A percentile compares a stretch with the other conserved stretches of the same genome.
phyloP scores from a whole-genome alignment of 768 basidiomycete species.

The Mycena galopus region DNA sequence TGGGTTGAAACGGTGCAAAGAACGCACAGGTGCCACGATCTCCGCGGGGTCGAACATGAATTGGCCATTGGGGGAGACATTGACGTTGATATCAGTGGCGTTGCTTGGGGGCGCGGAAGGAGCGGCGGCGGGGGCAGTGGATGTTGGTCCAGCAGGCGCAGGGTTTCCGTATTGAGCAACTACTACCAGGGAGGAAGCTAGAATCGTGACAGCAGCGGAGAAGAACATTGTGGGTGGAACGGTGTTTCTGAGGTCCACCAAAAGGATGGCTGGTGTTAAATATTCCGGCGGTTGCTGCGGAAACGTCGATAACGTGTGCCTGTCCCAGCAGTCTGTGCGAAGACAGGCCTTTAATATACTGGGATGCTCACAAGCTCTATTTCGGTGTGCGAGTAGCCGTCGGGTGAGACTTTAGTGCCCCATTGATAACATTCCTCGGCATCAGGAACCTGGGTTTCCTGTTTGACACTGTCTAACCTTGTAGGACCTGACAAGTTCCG shows the following conservation, averaged over 20 bases:
- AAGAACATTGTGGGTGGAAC: slow-evolving; percentile 46
- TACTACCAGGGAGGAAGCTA: slow-evolving; percentile 42
- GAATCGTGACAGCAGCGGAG: slow-evolving; percentile 36
- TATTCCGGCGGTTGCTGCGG: slow-evolving; percentile 29
- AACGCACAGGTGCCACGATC: slow-evolving; percentile 52
- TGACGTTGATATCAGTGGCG: slow-evolving; percentile 53
- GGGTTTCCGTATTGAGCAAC: slow-evolving; percentile 49
- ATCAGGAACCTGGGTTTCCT: not conserved
- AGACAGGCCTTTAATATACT: not conserved
- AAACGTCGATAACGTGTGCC: slow-evolving; percentile 26
- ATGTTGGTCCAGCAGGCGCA: slow-evolving; percentile 35
- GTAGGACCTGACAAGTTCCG: not conserved
- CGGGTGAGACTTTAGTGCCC: slow-evolving; percentile 1
- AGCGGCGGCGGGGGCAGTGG: slow-evolving; percentile 45
- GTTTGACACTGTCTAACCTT: not conserved
- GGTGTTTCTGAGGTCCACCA: not conserved
- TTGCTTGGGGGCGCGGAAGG: slow-evolving; percentile 57
- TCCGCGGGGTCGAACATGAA: slow-evolving; percentile 61
- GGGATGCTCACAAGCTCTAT: slow-evolving; percentile 1
- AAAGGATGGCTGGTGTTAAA: slow-evolving; percentile 7
- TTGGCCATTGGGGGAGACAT: slow-evolving; percentile 54
- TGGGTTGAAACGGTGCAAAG: too few relatives aligned
- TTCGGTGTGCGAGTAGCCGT: slow-evolving; percentile 16
- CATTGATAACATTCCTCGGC: slow-evolving; percentile 2
- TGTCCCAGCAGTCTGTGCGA: not conserved